Evolutionary conservation across 2,329 filamentous ascomycete species (phyloP).

Genomic region (Colletotrichum eremochloae): DNA sequence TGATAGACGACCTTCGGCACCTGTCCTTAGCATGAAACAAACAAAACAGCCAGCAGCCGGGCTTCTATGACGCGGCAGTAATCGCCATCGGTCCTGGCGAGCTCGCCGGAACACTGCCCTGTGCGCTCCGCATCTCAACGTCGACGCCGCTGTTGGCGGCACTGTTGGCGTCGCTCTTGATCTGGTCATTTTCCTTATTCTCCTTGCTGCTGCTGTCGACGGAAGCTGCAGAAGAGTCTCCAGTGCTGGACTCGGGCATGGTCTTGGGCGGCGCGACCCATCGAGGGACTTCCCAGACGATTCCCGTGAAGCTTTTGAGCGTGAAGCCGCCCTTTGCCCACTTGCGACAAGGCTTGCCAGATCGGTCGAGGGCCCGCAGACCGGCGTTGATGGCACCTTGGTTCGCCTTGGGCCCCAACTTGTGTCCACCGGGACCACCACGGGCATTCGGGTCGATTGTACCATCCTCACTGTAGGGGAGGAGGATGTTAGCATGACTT

Average conservation of each 20-base stretch:
- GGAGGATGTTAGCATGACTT: conserved; percentile 26
- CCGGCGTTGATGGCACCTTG: conserved; percentile 97
- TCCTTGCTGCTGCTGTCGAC: conserved; percentile 72
- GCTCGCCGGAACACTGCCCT: conserved; percentile 64
- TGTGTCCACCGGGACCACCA: conserved; percentile 71
- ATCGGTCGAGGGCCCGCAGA: conserved; percentile 91
- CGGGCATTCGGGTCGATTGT: conserved; percentile 68
- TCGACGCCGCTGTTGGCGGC: conserved; percentile 55
- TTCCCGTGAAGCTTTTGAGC: conserved; percentile 93
- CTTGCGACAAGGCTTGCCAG: conserved; percentile 90
- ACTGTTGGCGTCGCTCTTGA: conserved; percentile 62
- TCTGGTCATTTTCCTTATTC: conserved; percentile 71
- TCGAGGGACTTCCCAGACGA: conserved; percentile 82
- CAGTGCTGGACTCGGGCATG: conserved; percentile 59
- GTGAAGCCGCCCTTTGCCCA: conserved; percentile 88
- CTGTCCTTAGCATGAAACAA: neutral
- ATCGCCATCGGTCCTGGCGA: conserved; percentile 66
- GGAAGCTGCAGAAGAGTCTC: conserved; percentile 61
- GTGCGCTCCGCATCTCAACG: conserved; percentile 65
- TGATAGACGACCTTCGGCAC: neutral
- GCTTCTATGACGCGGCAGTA: conserved; percentile 56
- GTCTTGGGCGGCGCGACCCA: conserved; percentile 83
- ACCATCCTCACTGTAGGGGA: conserved; percentile 69
- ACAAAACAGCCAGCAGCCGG: neutral
- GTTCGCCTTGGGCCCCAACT: conserved; percentile 96